Conservation (phyloP, 352 stramenopile genomes). For the Phytophthora citricola region DNA sequence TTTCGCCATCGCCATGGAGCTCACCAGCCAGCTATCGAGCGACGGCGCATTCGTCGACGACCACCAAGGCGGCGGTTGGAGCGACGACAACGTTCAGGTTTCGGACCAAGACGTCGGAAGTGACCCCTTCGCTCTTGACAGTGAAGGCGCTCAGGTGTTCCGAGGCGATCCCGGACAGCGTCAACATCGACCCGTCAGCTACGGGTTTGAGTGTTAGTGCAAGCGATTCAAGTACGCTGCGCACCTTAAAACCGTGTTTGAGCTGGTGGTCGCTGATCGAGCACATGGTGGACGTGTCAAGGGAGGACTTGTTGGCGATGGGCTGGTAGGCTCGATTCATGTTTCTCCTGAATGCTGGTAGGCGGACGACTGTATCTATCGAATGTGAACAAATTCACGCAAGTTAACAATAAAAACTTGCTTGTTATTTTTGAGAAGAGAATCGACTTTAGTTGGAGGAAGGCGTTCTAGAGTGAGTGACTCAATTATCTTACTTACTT, state of each 20-base stretch:
- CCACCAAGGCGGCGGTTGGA: not conserved
- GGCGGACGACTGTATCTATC: no score
- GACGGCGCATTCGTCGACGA: conserved; percentile 30
- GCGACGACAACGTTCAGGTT: not conserved
- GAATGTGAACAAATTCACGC: no score
- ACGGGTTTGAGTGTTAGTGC: not conserved
- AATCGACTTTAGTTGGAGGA: no score
- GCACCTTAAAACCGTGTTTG: not conserved
- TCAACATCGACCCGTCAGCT: not conserved
- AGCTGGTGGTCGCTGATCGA: conserved; percentile 25
- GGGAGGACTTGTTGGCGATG: conserved; percentile 14
- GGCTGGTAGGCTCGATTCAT: conserved; percentile 1
- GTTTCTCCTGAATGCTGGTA: no score
- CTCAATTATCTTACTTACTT: no score
- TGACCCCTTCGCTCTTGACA: not conserved
- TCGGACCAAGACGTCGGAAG: not conserved
- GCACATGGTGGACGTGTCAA: conserved; percentile 11
- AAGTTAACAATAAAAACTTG: no score
- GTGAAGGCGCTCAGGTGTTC: conserved; percentile 3
- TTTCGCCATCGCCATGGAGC: conserved; percentile 22
- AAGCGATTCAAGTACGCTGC: not conserved
- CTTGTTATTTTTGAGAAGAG: no score
- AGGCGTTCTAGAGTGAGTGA: no score
- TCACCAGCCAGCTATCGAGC: conserved; percentile 25
- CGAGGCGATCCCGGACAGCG: conserved; percentile 4